Conservation (phyloP, 768 basidiomycete genomes). For the Collybiopsis luxurians region DNA sequence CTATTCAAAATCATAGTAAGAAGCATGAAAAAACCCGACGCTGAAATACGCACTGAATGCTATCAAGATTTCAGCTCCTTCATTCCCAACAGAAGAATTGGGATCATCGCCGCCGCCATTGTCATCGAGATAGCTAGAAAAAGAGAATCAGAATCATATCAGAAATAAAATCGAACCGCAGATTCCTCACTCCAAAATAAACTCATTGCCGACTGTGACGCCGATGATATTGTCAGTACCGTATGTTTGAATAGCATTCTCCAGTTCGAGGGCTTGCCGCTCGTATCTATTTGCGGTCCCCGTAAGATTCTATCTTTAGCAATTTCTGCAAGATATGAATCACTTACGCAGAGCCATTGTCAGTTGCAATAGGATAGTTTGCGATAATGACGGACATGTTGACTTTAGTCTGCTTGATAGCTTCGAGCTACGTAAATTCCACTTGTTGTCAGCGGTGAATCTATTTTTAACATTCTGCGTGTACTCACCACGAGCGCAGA, state of each 20-base stretch:
- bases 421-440: constrained; percentile 56
- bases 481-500: constrained; percentile 64
- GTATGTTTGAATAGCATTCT: constrained; percentile 68
- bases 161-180: not conserved
- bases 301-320: no score
- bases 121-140: constrained; percentile 55
- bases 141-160: not conserved
- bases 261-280: constrained; percentile 65
- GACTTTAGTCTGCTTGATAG: constrained; percentile 87
- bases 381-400: constrained; percentile 79
- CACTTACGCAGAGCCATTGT: constrained; percentile 57
- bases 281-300: constrained; percentile 29
- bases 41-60: constrained; percentile 33
- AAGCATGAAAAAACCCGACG: no score
- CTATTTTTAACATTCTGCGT: not conserved
- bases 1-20: not conserved
- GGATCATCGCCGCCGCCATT: constrained; percentile 47
- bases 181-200: constrained; percentile 66
- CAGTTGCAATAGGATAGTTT: constrained; percentile 56
- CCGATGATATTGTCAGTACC: constrained; percentile 76
- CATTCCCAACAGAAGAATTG: constrained; percentile 54
- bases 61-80: constrained; percentile 65
- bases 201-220: constrained; percentile 91
- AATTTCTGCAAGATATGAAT: no score
- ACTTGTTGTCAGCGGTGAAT: not conserved